Percentiles rank a stretch among this genome's conserved stretches.
phyloP scores from a whole-genome alignment of 2,329 filamentous ascomycete species.

The Tolypocladium tropicale region DNA sequence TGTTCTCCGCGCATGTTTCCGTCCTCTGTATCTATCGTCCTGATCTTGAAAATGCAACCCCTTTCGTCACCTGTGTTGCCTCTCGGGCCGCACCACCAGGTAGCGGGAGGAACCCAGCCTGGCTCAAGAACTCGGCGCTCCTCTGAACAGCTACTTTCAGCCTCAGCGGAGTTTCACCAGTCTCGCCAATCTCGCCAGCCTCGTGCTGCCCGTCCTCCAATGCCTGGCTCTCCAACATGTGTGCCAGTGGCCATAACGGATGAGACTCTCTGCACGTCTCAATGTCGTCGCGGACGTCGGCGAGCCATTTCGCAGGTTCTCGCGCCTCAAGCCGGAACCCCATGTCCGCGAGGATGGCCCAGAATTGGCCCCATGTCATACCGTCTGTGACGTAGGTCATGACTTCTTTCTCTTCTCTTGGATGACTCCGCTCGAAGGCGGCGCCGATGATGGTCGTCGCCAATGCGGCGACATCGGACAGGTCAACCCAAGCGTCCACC shows the following conservation, averaged over 20 bases:
- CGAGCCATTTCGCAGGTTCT: background rate
- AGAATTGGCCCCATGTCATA: conserved; percentile 1
- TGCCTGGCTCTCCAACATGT: conserved; percentile 1
- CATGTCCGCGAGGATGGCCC: background rate
- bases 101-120: background rate
- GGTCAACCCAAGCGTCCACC: background rate
- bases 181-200: background rate
- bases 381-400: conserved; percentile 1
- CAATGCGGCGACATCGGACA: conserved; percentile 5
- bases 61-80: background rate
- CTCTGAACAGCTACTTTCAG: conserved; percentile 1
- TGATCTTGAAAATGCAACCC: background rate
- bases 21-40: background rate
- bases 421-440: background rate
- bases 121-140: conserved; percentile 1
- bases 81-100: background rate
- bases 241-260: conserved; percentile 2
- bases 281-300: conserved; percentile 1
- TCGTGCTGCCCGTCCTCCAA: background rate
- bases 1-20: background rate
- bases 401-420: background rate
- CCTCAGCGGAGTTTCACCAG: background rate
- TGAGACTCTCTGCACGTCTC: conserved; percentile 2
- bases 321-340: background rate
- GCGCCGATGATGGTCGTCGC: conserved; percentile 4